phyloP scores from a whole-genome alignment of 495 filamentous ascomycete species.

The Aspergillus heteromorphus region DNA sequence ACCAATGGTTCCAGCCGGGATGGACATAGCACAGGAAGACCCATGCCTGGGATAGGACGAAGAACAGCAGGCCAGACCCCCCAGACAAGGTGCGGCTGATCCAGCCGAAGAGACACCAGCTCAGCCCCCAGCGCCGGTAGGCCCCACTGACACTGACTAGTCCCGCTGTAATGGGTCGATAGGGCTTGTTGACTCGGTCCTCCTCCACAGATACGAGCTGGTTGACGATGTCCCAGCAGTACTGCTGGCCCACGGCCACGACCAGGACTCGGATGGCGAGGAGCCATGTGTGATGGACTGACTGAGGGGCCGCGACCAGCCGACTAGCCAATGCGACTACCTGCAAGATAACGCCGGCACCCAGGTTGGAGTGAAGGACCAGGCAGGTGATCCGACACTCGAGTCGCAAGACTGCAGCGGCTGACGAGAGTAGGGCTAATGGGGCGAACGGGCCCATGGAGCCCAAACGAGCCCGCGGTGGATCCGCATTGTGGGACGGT shows the following conservation, averaged over 20 bases:
- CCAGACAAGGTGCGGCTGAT: too few relatives aligned
- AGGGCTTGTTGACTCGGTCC: conserved; percentile 19
- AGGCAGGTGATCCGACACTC: too few relatives aligned
- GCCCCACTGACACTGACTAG: conserved; percentile 7
- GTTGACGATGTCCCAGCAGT: conserved; percentile 19
- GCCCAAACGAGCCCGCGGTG: too few relatives aligned
- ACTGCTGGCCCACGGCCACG: background rate
- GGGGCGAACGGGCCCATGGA: too few relatives aligned
- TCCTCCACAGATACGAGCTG: conserved; percentile 15
- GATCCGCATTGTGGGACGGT: too few relatives aligned
- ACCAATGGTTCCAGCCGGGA: conserved; percentile 12
- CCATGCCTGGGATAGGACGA: conserved; percentile 13
- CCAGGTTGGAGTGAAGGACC: conserved; percentile 23
- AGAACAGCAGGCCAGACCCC: background rate
- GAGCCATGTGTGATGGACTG: background rate
- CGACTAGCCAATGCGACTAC: background rate
- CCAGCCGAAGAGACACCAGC: conserved; percentile 13
- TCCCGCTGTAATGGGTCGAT: conserved; percentile 16
- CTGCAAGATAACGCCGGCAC: background rate
- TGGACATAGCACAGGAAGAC: conserved; percentile 4
- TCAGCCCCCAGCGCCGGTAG: conserved; percentile 8
- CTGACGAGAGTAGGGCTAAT: too few relatives aligned
- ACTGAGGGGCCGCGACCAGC: background rate
- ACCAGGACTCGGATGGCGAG: background rate
- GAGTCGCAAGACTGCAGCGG: too few relatives aligned